phyloP scores from a whole-genome alignment of 2,329 filamentous ascomycete species.

The Colletotrichum navitas region DNA sequence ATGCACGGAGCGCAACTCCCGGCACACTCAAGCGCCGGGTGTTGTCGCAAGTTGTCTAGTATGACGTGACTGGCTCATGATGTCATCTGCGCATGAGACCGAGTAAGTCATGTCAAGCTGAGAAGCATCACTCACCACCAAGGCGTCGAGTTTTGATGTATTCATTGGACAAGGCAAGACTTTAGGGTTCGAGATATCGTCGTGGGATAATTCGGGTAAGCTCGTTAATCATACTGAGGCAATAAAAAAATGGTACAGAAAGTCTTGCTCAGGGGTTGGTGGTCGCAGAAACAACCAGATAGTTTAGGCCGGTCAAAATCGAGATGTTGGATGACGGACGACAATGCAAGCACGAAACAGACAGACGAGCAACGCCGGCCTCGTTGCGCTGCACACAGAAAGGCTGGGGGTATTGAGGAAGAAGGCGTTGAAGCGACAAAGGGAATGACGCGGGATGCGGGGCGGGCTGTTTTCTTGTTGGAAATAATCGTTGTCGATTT shows the following conservation, averaged over 20 bases:
- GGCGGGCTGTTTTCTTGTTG: constrained; percentile 5
- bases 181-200: constrained; percentile 40
- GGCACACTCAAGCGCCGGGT: background rate
- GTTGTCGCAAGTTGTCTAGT: background rate
- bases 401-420: background rate
- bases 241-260: background rate
- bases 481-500: constrained; percentile 6
- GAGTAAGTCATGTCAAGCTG: background rate
- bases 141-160: constrained; percentile 33
- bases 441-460: constrained; percentile 23
- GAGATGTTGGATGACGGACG: background rate
- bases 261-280: background rate
- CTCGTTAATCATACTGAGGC: constrained; percentile 33
- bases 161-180: constrained; percentile 15
- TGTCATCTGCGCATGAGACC: background rate
- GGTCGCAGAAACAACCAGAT: constrained; percentile 5
- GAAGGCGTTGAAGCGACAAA: background rate
- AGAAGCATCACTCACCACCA: constrained; percentile 33
- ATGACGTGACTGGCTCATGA: background rate
- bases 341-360: background rate
- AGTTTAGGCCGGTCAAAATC: background rate
- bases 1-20: background rate
- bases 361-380: background rate
- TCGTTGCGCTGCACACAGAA: background rate
- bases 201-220: constrained; percentile 27